Base-by-base conservation (phyloP, 2,329 filamentous ascomycete genomes). In the Colletotrichum sp. region DNA sequence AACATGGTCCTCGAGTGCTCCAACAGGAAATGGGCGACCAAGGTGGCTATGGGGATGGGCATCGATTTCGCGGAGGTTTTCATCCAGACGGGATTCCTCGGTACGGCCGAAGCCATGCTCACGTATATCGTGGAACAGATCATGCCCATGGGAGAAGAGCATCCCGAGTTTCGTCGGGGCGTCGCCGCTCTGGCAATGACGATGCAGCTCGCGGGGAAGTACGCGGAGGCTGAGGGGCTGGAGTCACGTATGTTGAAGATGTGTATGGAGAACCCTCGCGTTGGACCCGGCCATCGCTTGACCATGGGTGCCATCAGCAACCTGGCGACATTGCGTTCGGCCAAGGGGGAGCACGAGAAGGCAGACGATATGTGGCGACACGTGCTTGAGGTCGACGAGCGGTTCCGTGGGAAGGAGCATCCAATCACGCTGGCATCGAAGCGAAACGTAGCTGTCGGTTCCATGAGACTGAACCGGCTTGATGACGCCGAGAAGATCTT, bases 401-500 rank as follows among this genome's bases (percentile, higher is more conserved):
- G 8, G 16, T 33, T 16, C 3, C 47, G 67, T 5, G 67, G 59
- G 5, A 51, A 61, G 4, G 57, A 66, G 18, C 57, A 75, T 29
- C 47, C 59, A 1, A 72, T 51, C 1, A 64, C 70, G 9, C 61
- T 73, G 54, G 27, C 66, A 6, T 59, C 68, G 33, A 66, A 62
- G 57, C 38, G 64, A 13, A 31, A 74, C 11, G 59, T 74, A 15
- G 71, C 67, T 0, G 18, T 43, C 6, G 71, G 65, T 0, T 66
- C 38, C 31, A 57, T 55, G n/a, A 71, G 83, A 70, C 76, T 84
- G 6, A 80, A 80, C 57, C 81, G 81, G 0, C 82, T 84, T 27
- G 77, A 74, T 18, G 81, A 83, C 51, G 83, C 81, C 0, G 78
- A 80, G 33, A 27, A 54, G 21, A 78, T 83, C 75, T 76, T 83